Evolutionary conservation across 495 filamentous ascomycete species (phyloP).

Genomic region (Penicillium pulvis): DNA sequence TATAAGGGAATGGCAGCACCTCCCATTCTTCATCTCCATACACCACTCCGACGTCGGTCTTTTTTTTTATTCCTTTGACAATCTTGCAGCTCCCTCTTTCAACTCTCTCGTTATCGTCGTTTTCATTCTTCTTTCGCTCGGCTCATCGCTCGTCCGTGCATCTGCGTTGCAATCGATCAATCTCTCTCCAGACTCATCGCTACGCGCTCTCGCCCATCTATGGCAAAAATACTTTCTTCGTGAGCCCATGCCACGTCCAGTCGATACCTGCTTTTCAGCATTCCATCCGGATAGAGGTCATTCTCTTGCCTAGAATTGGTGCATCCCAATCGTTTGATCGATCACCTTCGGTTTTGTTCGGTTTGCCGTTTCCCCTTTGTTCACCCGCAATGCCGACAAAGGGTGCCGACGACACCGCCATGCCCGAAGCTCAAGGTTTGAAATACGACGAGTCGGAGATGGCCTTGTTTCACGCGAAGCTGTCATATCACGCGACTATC

Average conservation of each 20-base stretch:
- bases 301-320: background rate
- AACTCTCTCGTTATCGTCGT: background rate
- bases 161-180: background rate
- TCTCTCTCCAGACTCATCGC: background rate
- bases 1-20: conserved; percentile 22
- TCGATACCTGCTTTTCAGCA: conserved; percentile 2
- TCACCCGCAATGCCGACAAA: conserved; percentile 32
- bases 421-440: conserved; percentile 44
- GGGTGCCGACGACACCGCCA: conserved; percentile 23
- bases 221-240: conserved; percentile 3
- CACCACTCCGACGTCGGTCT: conserved; percentile 9
- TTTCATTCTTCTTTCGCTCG: background rate
- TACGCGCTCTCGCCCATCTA: background rate
- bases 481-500: conserved; percentile 43
- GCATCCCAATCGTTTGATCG: background rate
- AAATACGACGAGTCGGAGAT: conserved; percentile 48
- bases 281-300: background rate
- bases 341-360: background rate
- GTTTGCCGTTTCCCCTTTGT: too few species aligned
- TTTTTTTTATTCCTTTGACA: conserved; percentile 4
- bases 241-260: conserved; percentile 6
- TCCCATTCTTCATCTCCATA: background rate
- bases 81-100: background rate
- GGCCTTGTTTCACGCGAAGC: conserved; percentile 43
- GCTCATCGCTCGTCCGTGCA: background rate